Percentiles rank a stretch among this genome's conserved stretches.
Evolutionary conservation across 371 early-diverging fungal genomes (phyloP).

Genomic region (Batrachochytrium dendrobatidis): DNA sequence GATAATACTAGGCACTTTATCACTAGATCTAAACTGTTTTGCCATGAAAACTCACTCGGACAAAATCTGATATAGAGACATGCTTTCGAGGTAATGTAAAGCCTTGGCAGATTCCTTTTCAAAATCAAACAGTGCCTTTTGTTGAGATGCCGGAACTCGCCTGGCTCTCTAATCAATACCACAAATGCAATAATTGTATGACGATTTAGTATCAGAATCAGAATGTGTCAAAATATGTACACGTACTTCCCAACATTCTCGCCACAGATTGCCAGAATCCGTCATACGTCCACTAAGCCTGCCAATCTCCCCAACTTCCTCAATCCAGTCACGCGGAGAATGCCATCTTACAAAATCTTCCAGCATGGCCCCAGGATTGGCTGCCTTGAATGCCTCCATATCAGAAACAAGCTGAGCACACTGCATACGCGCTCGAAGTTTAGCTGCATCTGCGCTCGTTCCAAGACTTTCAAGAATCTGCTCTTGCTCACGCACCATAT

Average conservation of each 20-base stretch:
- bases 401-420: slow-evolving; percentile 74
- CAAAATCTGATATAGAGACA: slow-evolving; percentile 59
- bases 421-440: slow-evolving; percentile 69
- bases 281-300: slow-evolving; percentile 72
- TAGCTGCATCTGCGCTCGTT: slow-evolving; percentile 60
- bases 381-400: slow-evolving; percentile 80
- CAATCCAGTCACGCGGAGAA: slow-evolving; percentile 72
- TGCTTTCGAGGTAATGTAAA: slow-evolving; percentile 62
- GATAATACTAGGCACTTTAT: neutral
- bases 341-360: slow-evolving; percentile 95
- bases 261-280: slow-evolving; percentile 76
- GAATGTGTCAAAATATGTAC: too few species aligned
- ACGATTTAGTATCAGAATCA: slow-evolving; percentile 7
- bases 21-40: neutral
- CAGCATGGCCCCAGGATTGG: slow-evolving; percentile 69
- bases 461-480: slow-evolving; percentile 69
- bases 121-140: slow-evolving; percentile 74
- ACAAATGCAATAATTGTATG: neutral
- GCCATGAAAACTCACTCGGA: slow-evolving; percentile 40
- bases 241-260: slow-evolving; percentile 68
- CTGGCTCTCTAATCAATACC: slow-evolving; percentile 31
- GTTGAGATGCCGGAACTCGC: slow-evolving; percentile 60
- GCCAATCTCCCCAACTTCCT: slow-evolving; percentile 30
- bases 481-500: slow-evolving; percentile 78
- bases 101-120: slow-evolving; percentile 65